phyloP scores from a whole-genome alignment of 2,329 filamentous ascomycete genomes.

The Dothideomycetes sp. region DNA sequence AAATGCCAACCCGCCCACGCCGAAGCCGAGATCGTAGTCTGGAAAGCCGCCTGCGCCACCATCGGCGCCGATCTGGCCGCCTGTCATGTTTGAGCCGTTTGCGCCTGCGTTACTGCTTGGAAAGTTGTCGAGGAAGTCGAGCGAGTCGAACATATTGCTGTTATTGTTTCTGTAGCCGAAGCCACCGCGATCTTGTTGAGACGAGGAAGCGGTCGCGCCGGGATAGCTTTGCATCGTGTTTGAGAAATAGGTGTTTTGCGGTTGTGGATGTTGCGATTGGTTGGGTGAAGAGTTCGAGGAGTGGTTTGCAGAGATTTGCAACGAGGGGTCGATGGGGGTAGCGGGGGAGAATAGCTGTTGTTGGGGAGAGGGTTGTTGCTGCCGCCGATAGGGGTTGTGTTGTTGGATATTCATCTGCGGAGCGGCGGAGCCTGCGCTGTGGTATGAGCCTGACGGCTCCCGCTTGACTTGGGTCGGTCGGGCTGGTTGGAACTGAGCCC shows the following conservation, averaged over 20 bases:
- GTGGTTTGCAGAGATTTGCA: conserved; percentile 2
- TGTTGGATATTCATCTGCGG: conserved; percentile 2
- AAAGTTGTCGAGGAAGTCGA: conserved; percentile 45
- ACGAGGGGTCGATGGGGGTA: conserved; percentile 6
- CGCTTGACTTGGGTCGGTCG: background rate
- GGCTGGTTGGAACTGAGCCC: conserved; percentile 13
- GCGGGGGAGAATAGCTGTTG: background rate
- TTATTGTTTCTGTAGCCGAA: no score
- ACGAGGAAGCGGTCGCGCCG: no score
- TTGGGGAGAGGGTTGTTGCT: conserved; percentile 6
- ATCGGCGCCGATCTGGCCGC: conserved; percentile 13
- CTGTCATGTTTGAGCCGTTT: conserved; percentile 6
- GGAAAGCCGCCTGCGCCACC: conserved; percentile 42
- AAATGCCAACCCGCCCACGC: conserved; percentile 19
- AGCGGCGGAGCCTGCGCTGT: background rate
- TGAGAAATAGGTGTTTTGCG: background rate
- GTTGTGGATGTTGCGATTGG: conserved; percentile 1
- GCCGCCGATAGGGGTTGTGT: conserved; percentile 1
- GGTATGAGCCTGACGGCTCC: conserved; percentile 1
- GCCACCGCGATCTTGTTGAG: no score
- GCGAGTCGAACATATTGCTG: conserved; percentile 29
- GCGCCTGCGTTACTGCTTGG: conserved; percentile 16
- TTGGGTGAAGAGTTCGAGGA: conserved; percentile 9
- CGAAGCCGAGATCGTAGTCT: conserved; percentile 44
- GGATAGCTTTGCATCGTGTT: no score